These are phyloP conservation scores for Pisolithus orientalis DNA, from an alignment of 768 basidiomycete species.

Conservation along the genomic window DNA sequence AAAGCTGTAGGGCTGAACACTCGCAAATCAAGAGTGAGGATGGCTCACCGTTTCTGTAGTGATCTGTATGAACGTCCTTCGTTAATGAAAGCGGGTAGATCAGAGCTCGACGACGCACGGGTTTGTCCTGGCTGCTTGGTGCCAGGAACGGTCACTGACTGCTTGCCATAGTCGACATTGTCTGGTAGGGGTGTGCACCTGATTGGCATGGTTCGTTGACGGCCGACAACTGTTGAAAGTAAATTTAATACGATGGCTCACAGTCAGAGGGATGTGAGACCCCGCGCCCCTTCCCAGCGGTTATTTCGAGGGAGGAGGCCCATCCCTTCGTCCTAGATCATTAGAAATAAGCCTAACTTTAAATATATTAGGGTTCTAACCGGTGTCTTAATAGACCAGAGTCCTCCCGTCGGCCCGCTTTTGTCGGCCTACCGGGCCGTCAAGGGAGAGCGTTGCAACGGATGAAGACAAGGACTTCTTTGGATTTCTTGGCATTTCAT, in stretches of 20 bases:
- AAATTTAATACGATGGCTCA: background rate
- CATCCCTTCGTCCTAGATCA: too few relatives aligned
- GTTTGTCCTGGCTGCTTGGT: conserved; percentile 78
- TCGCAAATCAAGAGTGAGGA: background rate
- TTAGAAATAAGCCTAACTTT: too few relatives aligned
- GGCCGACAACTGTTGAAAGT: background rate
- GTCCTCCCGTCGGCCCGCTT: too few relatives aligned
- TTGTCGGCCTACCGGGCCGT: too few relatives aligned
- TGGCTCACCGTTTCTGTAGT: conserved; percentile 62
- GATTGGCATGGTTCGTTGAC: conserved; percentile 11
- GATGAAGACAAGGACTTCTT: too few relatives aligned
- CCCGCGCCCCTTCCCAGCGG: too few relatives aligned
- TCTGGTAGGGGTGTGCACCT: conserved; percentile 23
- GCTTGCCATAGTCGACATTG: conserved; percentile 47
- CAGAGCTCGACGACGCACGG: conserved; percentile 37
- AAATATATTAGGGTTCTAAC: too few relatives aligned
- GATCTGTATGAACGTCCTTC: conserved; percentile 36
- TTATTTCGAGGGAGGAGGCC: too few relatives aligned
- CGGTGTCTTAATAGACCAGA: too few relatives aligned
- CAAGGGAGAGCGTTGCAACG: too few relatives aligned
- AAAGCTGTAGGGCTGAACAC: background rate
- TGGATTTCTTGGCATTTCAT: too few relatives aligned
- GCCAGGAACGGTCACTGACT: conserved; percentile 66
- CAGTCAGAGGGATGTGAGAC: too few relatives aligned
- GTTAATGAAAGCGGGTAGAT: conserved; percentile 6